Conservation (phyloP, 306 rosid species). For the Arachis hypogaea region DNA sequence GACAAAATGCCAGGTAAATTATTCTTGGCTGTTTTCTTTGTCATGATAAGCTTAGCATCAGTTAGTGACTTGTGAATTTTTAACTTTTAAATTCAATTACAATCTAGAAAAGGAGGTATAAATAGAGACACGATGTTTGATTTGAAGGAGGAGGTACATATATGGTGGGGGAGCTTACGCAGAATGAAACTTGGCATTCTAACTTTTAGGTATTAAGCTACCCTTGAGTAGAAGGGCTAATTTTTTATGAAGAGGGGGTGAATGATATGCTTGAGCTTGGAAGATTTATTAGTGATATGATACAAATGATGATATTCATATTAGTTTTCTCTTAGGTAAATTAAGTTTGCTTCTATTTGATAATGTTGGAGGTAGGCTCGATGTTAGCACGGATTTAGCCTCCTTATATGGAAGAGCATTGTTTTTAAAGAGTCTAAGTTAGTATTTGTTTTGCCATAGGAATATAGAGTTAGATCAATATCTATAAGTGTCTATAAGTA, state of each 20-base stretch:
- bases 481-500: conserved; percentile 13
- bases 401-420: conserved; percentile 13
- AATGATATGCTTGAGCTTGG: conserved; percentile 12
- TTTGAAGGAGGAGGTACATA: neutral
- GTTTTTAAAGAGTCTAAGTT: neutral
- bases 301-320: neutral
- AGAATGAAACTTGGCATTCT: neutral
- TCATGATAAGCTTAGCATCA: conserved; percentile 8
- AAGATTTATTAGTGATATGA: neutral
- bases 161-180: no score
- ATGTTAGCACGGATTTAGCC: conserved; percentile 15
- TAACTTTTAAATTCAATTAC: neutral
- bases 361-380: conserved; percentile 25
- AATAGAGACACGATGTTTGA: neutral
- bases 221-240: neutral
- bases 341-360: conserved; percentile 15
- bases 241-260: neutral
- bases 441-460: neutral
- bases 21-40: conserved; percentile 9
- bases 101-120: neutral
- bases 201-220: neutral
- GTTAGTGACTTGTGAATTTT: neutral
- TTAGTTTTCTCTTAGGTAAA: conserved; percentile 2
- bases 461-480: conserved; percentile 12
- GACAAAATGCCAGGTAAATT: conserved; percentile 90